Evolutionary conservation across 2,329 filamentous ascomycete species (phyloP), one percentile per base, ranked within the genome.

Genomic region (Trichoderma atroviride): DNA sequence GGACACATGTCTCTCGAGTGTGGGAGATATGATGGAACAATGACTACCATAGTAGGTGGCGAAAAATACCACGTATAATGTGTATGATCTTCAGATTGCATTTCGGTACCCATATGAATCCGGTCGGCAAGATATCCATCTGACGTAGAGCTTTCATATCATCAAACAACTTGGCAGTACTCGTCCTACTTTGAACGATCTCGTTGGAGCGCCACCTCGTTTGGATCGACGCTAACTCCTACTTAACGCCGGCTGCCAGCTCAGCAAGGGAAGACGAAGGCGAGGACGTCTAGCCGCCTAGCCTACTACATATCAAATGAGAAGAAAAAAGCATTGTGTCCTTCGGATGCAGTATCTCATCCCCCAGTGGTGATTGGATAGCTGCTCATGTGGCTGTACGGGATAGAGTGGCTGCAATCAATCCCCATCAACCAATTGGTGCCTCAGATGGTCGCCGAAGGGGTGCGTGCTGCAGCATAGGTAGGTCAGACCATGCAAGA

Each of bases 351-450:
- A 22, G n/a, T 35, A 29, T 66, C 52, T 66, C 37, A 53, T 29
- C 27, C 33, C 35, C 24, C 16, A 14, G 7, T 24, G 53, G 43
- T 57, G 62, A 57, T 66, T 66, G 62, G 62, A 16, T 47, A 3
- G 52, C 19, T 50, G 33, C 13, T 57, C 19, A 27, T 57, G 62
- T 66, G 62, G 62, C 62, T 66, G 62, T 66, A 57, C 52, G 37
- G 53, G 47, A 33, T 57, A 66, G 19, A 66, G 62, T 66, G 62
- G 62, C 62, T 66, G 62, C 53, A 57, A 57, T 47, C 31, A 66
- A 57, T 22, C 27, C 27, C 27, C 27, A n/a, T 35, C 37, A 14
- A 33, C 62, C 62, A 66, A 66, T 66, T 57, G 62, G 31, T 57
- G 62, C 53, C 16, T 24, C 62, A 57, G 62, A 57, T 50, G 62